Conservation (phyloP, 768 basidiomycete species). For the Tylopilus rubrobrunneus region DNA sequence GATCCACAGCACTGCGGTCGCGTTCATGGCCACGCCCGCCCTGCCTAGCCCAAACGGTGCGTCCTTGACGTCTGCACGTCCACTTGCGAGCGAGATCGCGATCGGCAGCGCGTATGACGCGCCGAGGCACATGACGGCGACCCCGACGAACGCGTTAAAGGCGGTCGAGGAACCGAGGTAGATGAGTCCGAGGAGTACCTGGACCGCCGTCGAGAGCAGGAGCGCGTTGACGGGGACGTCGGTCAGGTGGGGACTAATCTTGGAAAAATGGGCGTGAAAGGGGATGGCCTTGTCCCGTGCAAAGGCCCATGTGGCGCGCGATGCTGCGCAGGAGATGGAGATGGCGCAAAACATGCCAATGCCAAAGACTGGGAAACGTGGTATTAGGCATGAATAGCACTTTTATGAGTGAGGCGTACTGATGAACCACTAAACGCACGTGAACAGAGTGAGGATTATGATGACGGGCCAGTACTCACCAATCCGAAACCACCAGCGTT, state of each 20-base stretch:
- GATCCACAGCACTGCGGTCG: slow-evolving; percentile 55
- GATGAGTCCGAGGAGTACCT: slow-evolving; percentile 58
- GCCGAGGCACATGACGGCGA: slow-evolving; percentile 62
- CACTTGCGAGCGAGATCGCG: slow-evolving; percentile 45
- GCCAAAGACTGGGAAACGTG: slow-evolving; percentile 41
- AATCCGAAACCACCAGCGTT: slow-evolving; percentile 60
- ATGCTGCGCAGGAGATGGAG: slow-evolving; percentile 63
- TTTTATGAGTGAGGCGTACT: slow-evolving; percentile 22
- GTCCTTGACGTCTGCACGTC: slow-evolving; percentile 41
- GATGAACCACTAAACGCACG: slow-evolving; percentile 37
- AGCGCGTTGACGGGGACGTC: slow-evolving; percentile 61
- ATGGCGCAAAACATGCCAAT: slow-evolving; percentile 60
- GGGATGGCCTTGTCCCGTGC: slow-evolving; percentile 66
- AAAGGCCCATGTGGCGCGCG: slow-evolving; percentile 69
- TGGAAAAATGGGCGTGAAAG: slow-evolving; percentile 44
- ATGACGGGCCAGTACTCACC: slow-evolving; percentile 29
- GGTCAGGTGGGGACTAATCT: slow-evolving; percentile 36
- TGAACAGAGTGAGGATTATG: neutral
- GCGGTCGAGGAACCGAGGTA: slow-evolving; percentile 60
- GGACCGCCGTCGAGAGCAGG: slow-evolving; percentile 53
- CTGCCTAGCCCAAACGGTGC: slow-evolving; percentile 51
- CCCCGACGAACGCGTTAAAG: slow-evolving; percentile 66
- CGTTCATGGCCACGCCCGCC: slow-evolving; percentile 45
- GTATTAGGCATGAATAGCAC: neutral
- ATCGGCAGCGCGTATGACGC: slow-evolving; percentile 64